These are phyloP conservation scores for Candida tropicalis DNA, from an alignment of 1,139 yeast species.

Conservation along the genomic window DNA sequence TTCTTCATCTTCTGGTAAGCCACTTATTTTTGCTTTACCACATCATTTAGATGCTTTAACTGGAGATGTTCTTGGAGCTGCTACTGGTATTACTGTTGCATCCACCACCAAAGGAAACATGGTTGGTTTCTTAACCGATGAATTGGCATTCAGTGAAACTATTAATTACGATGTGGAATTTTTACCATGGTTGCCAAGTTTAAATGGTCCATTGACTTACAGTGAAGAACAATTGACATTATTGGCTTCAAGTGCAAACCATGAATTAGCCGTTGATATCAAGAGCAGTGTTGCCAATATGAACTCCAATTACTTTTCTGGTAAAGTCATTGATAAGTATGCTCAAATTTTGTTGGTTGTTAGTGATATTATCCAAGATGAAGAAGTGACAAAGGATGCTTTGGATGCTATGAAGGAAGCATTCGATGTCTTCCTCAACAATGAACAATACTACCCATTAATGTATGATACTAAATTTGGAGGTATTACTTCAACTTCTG, in stretches of 20 bases:
- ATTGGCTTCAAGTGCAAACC: slow-evolving; percentile 57
- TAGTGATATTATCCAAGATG: slow-evolving; percentile 59
- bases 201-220: slow-evolving; percentile 40
- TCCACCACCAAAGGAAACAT: slow-evolving; percentile 71
- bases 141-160: slow-evolving; percentile 52
- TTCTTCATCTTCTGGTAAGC: slow-evolving; percentile 48
- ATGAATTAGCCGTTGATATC: slow-evolving; percentile 62
- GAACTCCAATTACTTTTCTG: slow-evolving; percentile 64
- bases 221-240: slow-evolving; percentile 52
- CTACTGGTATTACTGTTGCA: slow-evolving; percentile 52
- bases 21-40: slow-evolving; percentile 69
- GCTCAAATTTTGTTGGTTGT: slow-evolving; percentile 71
- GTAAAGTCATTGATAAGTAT: slow-evolving; percentile 74
- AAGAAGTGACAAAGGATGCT: slow-evolving; percentile 49
- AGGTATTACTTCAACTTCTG: slow-evolving; percentile 70
- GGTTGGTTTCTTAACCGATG: slow-evolving; percentile 58
- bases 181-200: slow-evolving; percentile 57
- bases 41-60: slow-evolving; percentile 65
- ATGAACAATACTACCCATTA: slow-evolving; percentile 59
- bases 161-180: slow-evolving; percentile 53
- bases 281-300: slow-evolving; percentile 47
- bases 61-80: slow-evolving; percentile 30
- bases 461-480: slow-evolving; percentile 68
- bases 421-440: slow-evolving; percentile 48
- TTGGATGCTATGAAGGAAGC: slow-evolving; percentile 56